Percentiles rank a stretch among this genome's conserved stretches.
These are phyloP conservation scores for Athelia sp. DNA, from an alignment of 1,284 basidiomycete species.

Conservation along the genomic window DNA sequence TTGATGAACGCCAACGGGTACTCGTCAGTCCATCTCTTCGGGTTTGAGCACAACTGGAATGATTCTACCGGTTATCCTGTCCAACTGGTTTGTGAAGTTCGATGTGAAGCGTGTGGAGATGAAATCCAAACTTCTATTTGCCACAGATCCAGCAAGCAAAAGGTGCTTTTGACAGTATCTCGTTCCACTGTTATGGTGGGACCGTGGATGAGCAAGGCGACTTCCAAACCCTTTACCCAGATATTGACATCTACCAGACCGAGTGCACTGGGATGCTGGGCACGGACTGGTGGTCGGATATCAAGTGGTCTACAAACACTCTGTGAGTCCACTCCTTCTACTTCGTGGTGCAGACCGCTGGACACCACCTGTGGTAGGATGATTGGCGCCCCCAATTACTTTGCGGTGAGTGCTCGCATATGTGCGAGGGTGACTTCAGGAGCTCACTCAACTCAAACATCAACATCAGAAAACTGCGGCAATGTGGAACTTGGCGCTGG, in stretches of 20 bases:
- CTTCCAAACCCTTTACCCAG: constrained; percentile 40
- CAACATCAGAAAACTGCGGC: constrained; percentile 42
- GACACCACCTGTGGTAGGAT: no score
- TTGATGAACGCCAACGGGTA: constrained; percentile 43
- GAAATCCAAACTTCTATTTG: not conserved
- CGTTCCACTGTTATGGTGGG: constrained; percentile 50
- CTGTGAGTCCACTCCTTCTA: no score
- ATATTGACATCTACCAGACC: constrained; percentile 47
- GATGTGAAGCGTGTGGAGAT: not conserved
- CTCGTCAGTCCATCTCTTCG: constrained; percentile 37
- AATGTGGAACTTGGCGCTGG: constrained; percentile 72
- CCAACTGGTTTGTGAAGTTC: constrained; percentile 29
- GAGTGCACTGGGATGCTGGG: constrained; percentile 46
- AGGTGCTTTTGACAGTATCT: constrained; percentile 39
- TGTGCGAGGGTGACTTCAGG: not conserved
- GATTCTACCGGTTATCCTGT: constrained; percentile 44
- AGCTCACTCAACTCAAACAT: constrained; percentile 22
- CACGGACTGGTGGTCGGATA: constrained; percentile 73
- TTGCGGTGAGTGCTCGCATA: not conserved
- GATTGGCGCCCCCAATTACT: not conserved
- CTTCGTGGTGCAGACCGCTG: no score
- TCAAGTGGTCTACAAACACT: constrained; percentile 39
- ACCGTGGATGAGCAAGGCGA: constrained; percentile 31
- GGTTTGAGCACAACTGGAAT: constrained; percentile 48
- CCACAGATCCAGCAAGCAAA: constrained; percentile 41